Percentiles rank a stretch among this genome's conserved stretches.
Evolutionary conservation across 1,284 basidiomycete species (phyloP).

Genomic region (Ceratobasidium sp.): DNA sequence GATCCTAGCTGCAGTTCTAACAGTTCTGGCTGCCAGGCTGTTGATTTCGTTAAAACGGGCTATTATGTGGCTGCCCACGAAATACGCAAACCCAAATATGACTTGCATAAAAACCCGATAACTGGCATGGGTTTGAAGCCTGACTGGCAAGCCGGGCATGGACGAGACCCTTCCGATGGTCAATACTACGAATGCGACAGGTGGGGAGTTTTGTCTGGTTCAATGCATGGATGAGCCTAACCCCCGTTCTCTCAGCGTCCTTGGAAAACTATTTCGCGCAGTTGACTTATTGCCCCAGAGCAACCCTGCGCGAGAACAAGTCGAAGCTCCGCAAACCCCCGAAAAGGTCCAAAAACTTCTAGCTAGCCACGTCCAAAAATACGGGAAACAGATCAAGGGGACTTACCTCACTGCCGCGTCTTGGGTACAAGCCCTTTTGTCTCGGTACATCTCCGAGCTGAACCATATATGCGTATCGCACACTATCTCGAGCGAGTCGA

Average conservation of each 20-base stretch:
- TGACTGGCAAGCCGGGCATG: conserved; percentile 41
- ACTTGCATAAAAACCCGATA: not conserved
- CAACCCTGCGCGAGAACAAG: conserved; percentile 15
- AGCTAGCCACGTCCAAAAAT: conserved; percentile 3
- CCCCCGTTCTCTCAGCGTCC: conserved; percentile 55
- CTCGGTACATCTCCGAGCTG: conserved; percentile 36
- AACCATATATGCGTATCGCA: conserved; percentile 46
- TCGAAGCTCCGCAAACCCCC: not conserved
- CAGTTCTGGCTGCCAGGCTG: not conserved
- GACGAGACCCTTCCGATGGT: conserved; percentile 22
- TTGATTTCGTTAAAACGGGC: conserved; percentile 40
- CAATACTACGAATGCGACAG: conserved; percentile 34
- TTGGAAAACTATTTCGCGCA: conserved; percentile 67
- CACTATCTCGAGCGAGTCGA: conserved; percentile 29
- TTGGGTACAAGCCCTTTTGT: conserved; percentile 23
- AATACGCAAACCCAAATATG: conserved; percentile 30
- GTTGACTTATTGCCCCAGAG: conserved; percentile 62
- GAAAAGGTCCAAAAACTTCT: not conserved
- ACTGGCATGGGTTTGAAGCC: conserved; percentile 20
- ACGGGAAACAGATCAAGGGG: not conserved
- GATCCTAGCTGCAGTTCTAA: not conserved
- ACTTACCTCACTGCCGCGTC: not conserved
- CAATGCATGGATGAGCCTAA: not conserved
- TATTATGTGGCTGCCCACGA: conserved; percentile 1
- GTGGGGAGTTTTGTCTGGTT: not conserved